Base-by-base conservation (phyloP, 2,329 filamentous ascomycete genomes). In the Talaromyces sp. region DNA sequence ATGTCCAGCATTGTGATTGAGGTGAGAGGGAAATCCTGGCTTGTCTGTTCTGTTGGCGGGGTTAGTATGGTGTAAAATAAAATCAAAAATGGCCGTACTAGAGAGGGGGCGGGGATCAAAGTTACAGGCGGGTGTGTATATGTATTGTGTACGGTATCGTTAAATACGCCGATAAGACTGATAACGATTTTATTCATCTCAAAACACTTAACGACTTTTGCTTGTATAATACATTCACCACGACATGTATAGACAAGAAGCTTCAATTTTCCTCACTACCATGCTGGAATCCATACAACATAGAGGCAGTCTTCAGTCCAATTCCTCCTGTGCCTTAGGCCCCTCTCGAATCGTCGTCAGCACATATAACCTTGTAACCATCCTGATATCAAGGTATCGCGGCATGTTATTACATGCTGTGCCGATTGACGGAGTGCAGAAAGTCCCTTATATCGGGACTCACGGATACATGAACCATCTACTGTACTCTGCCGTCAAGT, bases 1-100 rank as follows among this genome's bases (percentile, higher is more conserved):
- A 92, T 84, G 82, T 93, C 91, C 70, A 92, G 84, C 90, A 92
- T 92, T 62, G 71, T 79, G 72, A 64, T 52, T 60, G 50, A 45
- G 7, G 33, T 16, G 16, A n/a, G 33, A 22, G 19, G 11, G 43
- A 22, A 24, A 31, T 41, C 9, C 22, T 5, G 24, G 2, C 33
- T 22, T 43, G 19, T 39, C 14, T 10, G 24, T 27, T 37, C 50
- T 62, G 45, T 16, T 27, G 52, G 47, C 35, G 39, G 47, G 59
- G 63, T 31, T 39, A n/a, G 31, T 56, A 37, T 56, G 19, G 52
- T 37, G 52, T 56, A 56, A 56, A 56, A 37, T 39, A 24, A 56
- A 56, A 56, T 56, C 50, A 22, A 35, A 37, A 56, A 22, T 35
- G 10, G 14, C 24, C 10, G 47, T 50, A 50, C 45, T 22, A 39